Conservation (phyloP, 2,329 filamentous ascomycete species). For the Huntiella abstrusa region DNA sequence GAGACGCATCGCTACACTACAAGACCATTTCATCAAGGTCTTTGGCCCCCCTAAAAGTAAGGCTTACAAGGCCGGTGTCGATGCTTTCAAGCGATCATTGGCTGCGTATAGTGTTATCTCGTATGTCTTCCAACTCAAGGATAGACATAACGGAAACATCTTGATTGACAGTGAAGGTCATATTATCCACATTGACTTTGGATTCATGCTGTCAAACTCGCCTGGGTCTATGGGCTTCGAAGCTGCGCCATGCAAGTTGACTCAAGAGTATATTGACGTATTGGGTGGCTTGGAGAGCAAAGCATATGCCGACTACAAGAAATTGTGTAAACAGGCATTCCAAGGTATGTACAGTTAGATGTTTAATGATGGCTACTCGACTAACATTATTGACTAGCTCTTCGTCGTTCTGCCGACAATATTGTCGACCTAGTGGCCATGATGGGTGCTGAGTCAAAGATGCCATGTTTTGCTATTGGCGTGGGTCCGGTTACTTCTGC, state of each 20-base stretch:
- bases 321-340: conserved; percentile 65
- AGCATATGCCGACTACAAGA: conserved; percentile 59
- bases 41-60: conserved; percentile 55
- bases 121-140: conserved; percentile 69
- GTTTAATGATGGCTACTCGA: not conserved
- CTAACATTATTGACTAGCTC: conserved; percentile 27
- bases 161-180: conserved; percentile 72
- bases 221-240: conserved; percentile 72
- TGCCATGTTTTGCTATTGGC: conserved; percentile 66
- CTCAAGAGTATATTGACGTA: conserved; percentile 71
- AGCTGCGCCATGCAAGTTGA: conserved; percentile 72
- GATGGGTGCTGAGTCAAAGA: conserved; percentile 68
- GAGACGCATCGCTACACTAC: conserved; percentile 59
- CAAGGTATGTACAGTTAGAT: conserved; percentile 34
- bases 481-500: conserved; percentile 50
- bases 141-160: conserved; percentile 73
- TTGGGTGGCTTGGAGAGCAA: conserved; percentile 52
- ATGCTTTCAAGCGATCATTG: conserved; percentile 64
- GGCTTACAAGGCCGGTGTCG: conserved; percentile 50
- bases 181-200: conserved; percentile 78
- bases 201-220: conserved; percentile 77
- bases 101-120: conserved; percentile 74
- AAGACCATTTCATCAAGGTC: conserved; percentile 64
- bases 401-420: conserved; percentile 60
- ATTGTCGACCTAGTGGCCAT: conserved; percentile 67